phyloP scores from a whole-genome alignment of 2,329 filamentous ascomycete genomes.

The Aspergillus melleus region DNA sequence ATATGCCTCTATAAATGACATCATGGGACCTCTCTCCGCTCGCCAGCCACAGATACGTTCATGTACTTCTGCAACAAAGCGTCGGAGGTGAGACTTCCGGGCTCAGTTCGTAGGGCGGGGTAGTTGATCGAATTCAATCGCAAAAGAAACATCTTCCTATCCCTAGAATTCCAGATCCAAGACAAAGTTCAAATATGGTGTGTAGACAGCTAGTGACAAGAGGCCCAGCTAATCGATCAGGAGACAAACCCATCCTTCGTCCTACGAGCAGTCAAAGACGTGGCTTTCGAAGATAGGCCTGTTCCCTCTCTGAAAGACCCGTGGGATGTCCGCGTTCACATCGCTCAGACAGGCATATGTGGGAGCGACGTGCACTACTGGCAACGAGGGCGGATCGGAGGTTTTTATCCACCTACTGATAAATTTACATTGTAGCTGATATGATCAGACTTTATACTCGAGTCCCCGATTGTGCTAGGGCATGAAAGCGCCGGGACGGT shows the following conservation, averaged over 20 bases:
- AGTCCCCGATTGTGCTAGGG: conserved; percentile 40
- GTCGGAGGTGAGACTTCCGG: no score
- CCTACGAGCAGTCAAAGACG: conserved; percentile 46
- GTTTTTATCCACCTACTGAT: conserved; percentile 1
- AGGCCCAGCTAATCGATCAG: background rate
- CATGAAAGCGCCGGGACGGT: conserved; percentile 28
- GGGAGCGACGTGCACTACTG: conserved; percentile 49
- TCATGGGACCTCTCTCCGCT: no score
- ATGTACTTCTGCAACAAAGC: no score
- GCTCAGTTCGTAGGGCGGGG: no score
- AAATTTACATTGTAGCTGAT: background rate
- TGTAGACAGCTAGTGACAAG: background rate
- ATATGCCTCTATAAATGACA: no score
- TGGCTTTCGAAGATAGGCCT: conserved; percentile 47
- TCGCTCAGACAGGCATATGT: conserved; percentile 50
- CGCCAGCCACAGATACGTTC: no score
- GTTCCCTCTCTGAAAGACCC: conserved; percentile 38
- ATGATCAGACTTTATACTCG: conserved; percentile 43
- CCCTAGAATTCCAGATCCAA: no score
- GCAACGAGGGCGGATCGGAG: conserved; percentile 46
- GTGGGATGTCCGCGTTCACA: conserved; percentile 44
- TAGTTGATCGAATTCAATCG: no score
- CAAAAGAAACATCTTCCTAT: no score
- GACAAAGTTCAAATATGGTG: background rate
- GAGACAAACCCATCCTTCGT: conserved; percentile 42